phyloP scores from a whole-genome alignment of 2,329 filamentous ascomycete species.

The Aspergillus ibericus region DNA sequence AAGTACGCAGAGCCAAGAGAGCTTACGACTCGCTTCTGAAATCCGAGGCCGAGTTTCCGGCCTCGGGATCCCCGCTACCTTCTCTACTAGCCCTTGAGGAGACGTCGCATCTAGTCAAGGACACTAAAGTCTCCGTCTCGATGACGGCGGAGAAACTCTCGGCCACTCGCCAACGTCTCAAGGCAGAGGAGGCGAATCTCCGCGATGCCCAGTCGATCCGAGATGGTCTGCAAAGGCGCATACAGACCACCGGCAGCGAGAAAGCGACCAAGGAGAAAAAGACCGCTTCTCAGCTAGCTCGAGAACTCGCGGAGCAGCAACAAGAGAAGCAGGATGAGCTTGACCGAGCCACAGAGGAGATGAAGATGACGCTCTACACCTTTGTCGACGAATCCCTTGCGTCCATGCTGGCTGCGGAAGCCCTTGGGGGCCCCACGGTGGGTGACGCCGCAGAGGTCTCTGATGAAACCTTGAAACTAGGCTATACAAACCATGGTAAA shows the following conservation, averaged over 20 bases:
- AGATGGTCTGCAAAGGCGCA: conserved; percentile 55
- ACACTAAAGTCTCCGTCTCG: conserved; percentile 62
- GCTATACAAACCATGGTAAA: conserved; percentile 56
- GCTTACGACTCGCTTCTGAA: conserved; percentile 66
- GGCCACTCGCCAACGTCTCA: conserved; percentile 40
- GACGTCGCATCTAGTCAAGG: conserved; percentile 63
- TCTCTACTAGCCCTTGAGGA: conserved; percentile 69
- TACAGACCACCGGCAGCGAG: conserved; percentile 59
- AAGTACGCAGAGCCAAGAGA: conserved; percentile 57
- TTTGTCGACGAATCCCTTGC: conserved; percentile 73
- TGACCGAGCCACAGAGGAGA: conserved; percentile 58
- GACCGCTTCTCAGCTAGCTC: conserved; percentile 61
- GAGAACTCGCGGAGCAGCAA: conserved; percentile 63
- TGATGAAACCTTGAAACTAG: conserved; percentile 53
- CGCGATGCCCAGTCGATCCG: conserved; percentile 50
- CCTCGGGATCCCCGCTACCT: conserved; percentile 66
- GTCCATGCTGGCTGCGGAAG: conserved; percentile 76
- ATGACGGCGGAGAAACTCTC: conserved; percentile 44
- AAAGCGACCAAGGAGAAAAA: conserved; percentile 59
- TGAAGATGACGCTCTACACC: conserved; percentile 64
- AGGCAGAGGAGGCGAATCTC: conserved; percentile 48
- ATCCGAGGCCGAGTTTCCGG: conserved; percentile 65
- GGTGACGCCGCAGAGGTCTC: conserved; percentile 69
- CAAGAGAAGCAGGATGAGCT: conserved; percentile 60
- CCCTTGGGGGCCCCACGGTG: conserved; percentile 78